Evolutionary conservation across 2,329 filamentous ascomycete genomes (phyloP).

Genomic region (Hypoxylon rubiginosum): DNA sequence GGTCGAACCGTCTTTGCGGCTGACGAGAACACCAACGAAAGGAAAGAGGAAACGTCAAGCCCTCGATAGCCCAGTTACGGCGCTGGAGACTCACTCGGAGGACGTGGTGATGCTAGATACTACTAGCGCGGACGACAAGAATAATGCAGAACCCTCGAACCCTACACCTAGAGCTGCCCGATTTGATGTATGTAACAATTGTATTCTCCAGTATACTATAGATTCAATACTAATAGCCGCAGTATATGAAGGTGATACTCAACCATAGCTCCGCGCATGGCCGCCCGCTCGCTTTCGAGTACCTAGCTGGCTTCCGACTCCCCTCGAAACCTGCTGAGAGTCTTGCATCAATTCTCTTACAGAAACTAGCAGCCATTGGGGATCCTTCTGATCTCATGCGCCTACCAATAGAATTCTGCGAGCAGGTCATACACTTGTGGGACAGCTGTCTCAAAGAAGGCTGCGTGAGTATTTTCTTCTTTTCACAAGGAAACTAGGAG

Average conservation of each 20-base stretch:
- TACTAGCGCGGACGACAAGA: conserved; percentile 31
- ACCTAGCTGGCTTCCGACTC: conserved; percentile 73
- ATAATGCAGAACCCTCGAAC: conserved; percentile 27
- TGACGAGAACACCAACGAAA: conserved; percentile 70
- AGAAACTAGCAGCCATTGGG: conserved; percentile 72
- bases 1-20: conserved; percentile 56
- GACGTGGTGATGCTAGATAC: conserved; percentile 56
- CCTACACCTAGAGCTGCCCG: conserved; percentile 46
- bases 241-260: conserved; percentile 74
- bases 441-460: conserved; percentile 74
- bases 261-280: conserved; percentile 70
- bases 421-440: conserved; percentile 77
- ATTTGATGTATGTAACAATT: conserved; percentile 59
- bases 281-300: conserved; percentile 75
- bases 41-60: conserved; percentile 77
- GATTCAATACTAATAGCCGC: conserved; percentile 42
- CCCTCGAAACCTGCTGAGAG: conserved; percentile 73
- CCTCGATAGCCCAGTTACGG: conserved; percentile 75
- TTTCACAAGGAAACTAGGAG: not conserved
- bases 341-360: conserved; percentile 76
- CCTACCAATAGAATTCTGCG: conserved; percentile 74
- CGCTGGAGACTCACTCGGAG: conserved; percentile 67
- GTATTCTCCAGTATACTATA: not conserved
- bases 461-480: conserved; percentile 49
- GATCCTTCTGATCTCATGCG: conserved; percentile 63